A percentile compares a stretch with the other conserved stretches of the same genome.
phyloP scores from a whole-genome alignment of 148 eudicot genomes.

The Fagopyrum esculentum region DNA sequence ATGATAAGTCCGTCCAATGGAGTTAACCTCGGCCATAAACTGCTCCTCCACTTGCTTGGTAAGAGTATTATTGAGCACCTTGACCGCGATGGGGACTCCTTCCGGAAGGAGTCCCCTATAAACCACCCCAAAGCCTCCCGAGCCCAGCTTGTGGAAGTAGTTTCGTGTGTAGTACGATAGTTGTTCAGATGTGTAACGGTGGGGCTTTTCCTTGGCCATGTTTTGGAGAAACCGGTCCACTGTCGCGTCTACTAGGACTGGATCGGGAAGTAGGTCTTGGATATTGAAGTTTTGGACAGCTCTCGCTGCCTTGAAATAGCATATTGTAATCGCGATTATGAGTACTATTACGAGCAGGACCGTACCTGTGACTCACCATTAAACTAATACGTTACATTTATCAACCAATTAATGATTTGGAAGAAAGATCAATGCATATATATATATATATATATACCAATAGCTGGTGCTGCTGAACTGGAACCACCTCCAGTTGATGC shows the following conservation, averaged over 20 bases:
- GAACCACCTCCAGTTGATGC: background rate
- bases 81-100: constrained; percentile 19
- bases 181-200: constrained; percentile 19
- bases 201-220: constrained; percentile 29
- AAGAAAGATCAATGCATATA: too few relatives aligned
- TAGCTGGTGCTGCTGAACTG: background rate
- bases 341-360: background rate
- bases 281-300: background rate
- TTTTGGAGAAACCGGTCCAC: constrained; percentile 27
- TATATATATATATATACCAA: background rate
- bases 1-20: constrained; percentile 27
- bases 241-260: constrained; percentile 6
- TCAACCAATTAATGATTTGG: too few relatives aligned
- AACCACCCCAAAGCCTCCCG: constrained; percentile 25
- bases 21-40: constrained; percentile 29
- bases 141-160: constrained; percentile 21
- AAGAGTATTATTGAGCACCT: constrained; percentile 22
- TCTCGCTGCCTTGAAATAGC: background rate
- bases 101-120: constrained; percentile 25
- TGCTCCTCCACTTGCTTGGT: constrained; percentile 24
- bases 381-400: too few relatives aligned
- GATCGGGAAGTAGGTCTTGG: background rate
- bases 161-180: constrained; percentile 17
- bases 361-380: background rate
- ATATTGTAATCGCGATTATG: background rate